These are phyloP conservation scores for Anthracocystis panici-leucophaei DNA, from an alignment of 1,284 basidiomycete species.

Conservation along the genomic window DNA sequence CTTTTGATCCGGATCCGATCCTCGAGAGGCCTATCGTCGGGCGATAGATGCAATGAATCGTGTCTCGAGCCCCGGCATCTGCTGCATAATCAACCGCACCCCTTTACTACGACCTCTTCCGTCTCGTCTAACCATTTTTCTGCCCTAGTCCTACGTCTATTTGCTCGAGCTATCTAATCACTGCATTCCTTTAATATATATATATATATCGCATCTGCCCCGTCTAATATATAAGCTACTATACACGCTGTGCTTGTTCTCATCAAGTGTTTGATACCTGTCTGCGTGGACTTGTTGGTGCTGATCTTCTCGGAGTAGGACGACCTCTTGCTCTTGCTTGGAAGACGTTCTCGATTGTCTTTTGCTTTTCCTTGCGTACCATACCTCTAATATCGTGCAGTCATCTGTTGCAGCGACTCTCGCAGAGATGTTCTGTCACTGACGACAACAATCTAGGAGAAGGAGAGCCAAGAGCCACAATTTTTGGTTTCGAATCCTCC, in stretches of 20 bases:
- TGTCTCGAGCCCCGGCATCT: background rate
- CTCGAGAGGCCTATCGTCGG: conserved; percentile 56
- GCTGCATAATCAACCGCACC: background rate
- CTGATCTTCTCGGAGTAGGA: background rate
- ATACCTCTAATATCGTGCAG: too few relatives aligned
- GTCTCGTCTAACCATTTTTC: background rate
- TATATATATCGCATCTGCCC: conserved; percentile 8
- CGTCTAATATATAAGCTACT: conserved; percentile 22
- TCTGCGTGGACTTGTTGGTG: background rate
- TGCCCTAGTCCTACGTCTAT: background rate
- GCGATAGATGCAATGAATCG: conserved; percentile 19
- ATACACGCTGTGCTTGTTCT: background rate
- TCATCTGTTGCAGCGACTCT: too few relatives aligned
- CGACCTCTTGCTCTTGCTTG: background rate
- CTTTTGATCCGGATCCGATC: conserved; percentile 59
- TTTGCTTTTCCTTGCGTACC: background rate
- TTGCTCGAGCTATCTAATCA: background rate
- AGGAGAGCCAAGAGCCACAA: background rate
- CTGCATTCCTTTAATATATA: background rate
- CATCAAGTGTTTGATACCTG: background rate
- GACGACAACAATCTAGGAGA: too few relatives aligned
- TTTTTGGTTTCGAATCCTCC: background rate
- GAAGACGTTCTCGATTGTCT: too few relatives aligned
- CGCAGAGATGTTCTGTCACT: too few relatives aligned
- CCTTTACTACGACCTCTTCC: background rate